A percentile compares a stretch with the other conserved stretches of the same genome.
Evolutionary conservation across 2,329 filamentous ascomycete species (phyloP).

Genomic region (Diplodia corticola): DNA sequence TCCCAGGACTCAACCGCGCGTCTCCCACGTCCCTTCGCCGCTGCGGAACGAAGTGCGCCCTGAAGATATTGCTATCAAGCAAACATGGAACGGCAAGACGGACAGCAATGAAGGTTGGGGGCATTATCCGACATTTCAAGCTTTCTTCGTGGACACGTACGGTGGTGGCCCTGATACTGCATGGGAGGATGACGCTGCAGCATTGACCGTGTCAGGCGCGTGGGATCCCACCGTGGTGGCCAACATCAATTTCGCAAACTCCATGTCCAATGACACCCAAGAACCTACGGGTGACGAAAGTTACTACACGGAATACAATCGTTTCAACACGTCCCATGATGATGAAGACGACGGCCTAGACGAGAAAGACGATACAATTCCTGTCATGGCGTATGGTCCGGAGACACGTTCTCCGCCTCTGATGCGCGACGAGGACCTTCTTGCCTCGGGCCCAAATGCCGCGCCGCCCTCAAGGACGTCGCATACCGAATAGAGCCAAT

Average conservation of each 20-base stretch:
- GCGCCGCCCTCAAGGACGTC: neutral
- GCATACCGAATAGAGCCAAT: neutral
- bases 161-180: neutral
- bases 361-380: neutral
- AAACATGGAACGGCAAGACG: neutral
- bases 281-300: neutral
- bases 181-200: neutral
- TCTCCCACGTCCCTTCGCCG: constrained; percentile 26
- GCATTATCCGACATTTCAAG: constrained; percentile 20
- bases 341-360: neutral
- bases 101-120: neutral
- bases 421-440: neutral
- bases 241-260: neutral
- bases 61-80: constrained; percentile 28
- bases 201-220: neutral
- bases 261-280: neutral
- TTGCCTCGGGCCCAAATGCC: neutral
- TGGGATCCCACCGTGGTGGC: neutral
- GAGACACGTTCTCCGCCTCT: neutral
- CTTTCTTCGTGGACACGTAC: constrained; percentile 23
- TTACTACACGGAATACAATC: neutral
- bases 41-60: constrained; percentile 28
- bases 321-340: neutral
- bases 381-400: neutral
- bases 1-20: neutral